Percentiles rank a stretch among this genome's conserved stretches.
Conservation (phyloP, 2,329 filamentous ascomycete genomes). For the Aureobasidium pullulans region DNA sequence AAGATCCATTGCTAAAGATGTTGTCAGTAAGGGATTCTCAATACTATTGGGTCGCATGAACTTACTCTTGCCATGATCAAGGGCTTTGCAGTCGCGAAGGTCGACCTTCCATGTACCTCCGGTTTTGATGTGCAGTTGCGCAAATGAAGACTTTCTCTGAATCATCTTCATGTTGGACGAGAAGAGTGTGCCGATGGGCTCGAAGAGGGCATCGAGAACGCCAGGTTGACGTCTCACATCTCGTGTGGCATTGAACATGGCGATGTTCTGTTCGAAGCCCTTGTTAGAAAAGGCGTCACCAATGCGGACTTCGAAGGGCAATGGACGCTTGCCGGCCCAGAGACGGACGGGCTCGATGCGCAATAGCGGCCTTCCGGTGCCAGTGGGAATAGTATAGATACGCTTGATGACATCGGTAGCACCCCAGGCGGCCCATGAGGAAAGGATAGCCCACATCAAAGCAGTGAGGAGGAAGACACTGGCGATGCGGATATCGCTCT, state of each 20-base stretch:
- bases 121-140: neutral
- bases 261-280: neutral
- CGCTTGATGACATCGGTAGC: neutral
- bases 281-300: neutral
- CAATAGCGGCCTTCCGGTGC: neutral
- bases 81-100: neutral
- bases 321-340: neutral
- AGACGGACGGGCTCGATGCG: neutral
- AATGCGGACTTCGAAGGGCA: slow-evolving; percentile 2
- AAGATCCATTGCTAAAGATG: neutral
- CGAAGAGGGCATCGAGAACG: neutral
- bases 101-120: neutral
- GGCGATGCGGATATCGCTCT: neutral
- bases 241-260: neutral
- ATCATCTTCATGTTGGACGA: slow-evolving; percentile 6
- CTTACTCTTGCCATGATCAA: neutral
- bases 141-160: slow-evolving; percentile 1
- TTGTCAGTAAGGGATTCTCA: neutral
- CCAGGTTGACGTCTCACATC: neutral
- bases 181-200: neutral
- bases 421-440: neutral
- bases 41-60: neutral
- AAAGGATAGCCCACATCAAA: neutral
- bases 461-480: neutral
- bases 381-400: neutral